Percentiles rank a stretch among this genome's conserved stretches.
Conservation (phyloP, 2,329 filamentous ascomycete genomes). For the Phialophora verrucosa region DNA sequence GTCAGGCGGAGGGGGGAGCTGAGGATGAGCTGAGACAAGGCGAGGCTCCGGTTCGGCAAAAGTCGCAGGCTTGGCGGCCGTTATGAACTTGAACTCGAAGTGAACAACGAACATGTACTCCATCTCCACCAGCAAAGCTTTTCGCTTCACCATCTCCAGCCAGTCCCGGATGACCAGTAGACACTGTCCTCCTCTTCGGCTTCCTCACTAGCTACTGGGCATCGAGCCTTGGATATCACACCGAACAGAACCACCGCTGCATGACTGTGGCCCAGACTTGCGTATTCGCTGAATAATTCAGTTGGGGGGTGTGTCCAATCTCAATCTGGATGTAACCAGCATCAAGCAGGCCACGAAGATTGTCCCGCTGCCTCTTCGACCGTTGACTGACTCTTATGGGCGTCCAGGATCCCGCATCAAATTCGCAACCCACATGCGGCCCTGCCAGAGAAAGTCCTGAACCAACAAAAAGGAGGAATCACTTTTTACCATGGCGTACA, state of each 20-base stretch:
- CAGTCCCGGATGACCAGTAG: background rate
- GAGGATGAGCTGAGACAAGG: slow-evolving; percentile 6
- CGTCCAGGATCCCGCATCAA: slow-evolving; percentile 5
- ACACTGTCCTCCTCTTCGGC: background rate
- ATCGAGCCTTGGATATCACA: background rate
- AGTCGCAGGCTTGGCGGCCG: slow-evolving; percentile 15
- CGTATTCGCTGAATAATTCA: slow-evolving; percentile 35
- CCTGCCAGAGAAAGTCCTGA: slow-evolving; percentile 24
- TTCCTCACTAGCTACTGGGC: background rate
- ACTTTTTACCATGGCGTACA: slow-evolving; percentile 33
- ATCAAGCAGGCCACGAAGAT: slow-evolving; percentile 1
- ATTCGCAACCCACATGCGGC: slow-evolving; percentile 14
- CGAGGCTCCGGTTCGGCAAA: slow-evolving; percentile 15
- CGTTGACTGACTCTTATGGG: slow-evolving; percentile 3
- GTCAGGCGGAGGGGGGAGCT: background rate
- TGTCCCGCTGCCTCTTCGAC: background rate
- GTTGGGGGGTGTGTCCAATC: slow-evolving; percentile 25
- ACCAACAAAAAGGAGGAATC: slow-evolving; percentile 26
- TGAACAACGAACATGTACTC: slow-evolving; percentile 9
- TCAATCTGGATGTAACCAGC: slow-evolving; percentile 10
- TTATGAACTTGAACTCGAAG: slow-evolving; percentile 9
- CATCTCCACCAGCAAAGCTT: slow-evolving; percentile 9
- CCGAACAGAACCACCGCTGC: background rate
- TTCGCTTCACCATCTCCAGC: slow-evolving; percentile 6
- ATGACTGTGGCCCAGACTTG: slow-evolving; percentile 11